Conservation (phyloP, 345 rosid genomes). For the Aurinia saxatilis region DNA sequence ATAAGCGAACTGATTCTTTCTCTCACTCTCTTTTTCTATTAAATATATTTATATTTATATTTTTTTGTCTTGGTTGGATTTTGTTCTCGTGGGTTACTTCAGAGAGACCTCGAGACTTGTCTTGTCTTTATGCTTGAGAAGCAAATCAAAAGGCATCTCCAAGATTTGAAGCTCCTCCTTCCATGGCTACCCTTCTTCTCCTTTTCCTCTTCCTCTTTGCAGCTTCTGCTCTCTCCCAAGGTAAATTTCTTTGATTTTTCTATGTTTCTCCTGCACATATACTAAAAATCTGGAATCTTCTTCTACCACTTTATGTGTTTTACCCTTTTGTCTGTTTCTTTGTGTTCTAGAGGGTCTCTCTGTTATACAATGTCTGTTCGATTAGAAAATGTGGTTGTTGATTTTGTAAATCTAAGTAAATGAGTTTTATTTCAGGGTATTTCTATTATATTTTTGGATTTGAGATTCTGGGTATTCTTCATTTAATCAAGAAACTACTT, state of each 20-base stretch:
- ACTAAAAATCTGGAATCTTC: slow-evolving; percentile 13
- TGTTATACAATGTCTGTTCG: neutral
- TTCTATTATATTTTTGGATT: neutral
- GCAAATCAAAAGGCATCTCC: slow-evolving; percentile 27
- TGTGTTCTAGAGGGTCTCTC: slow-evolving; percentile 5
- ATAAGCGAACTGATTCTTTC: slow-evolving; percentile 20
- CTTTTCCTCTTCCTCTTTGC: slow-evolving; percentile 26
- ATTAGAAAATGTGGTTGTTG: neutral
- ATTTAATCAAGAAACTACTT: neutral
- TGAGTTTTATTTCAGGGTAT: neutral
- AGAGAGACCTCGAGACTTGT: slow-evolving; percentile 30
- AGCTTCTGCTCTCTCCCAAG: slow-evolving; percentile 30
- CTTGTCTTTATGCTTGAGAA: slow-evolving; percentile 25
- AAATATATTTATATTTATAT: neutral
- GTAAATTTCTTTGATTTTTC: slow-evolving; percentile 9
- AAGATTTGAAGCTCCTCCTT: slow-evolving; percentile 27
- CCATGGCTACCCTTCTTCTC: slow-evolving; percentile 32
- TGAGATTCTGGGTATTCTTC: neutral
- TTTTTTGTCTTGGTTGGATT: slow-evolving; percentile 25
- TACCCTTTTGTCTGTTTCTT: slow-evolving; percentile 14
- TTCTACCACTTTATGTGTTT: neutral
- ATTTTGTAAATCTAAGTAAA: neutral
- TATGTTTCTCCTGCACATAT: neutral
- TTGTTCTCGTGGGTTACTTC: slow-evolving; percentile 30
- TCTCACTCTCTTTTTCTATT: neutral